A percentile compares a stretch with the other conserved stretches of the same genome.
Evolutionary conservation across 495 filamentous ascomycete species (phyloP).

Genomic region (Annulohypoxylon bovei): DNA sequence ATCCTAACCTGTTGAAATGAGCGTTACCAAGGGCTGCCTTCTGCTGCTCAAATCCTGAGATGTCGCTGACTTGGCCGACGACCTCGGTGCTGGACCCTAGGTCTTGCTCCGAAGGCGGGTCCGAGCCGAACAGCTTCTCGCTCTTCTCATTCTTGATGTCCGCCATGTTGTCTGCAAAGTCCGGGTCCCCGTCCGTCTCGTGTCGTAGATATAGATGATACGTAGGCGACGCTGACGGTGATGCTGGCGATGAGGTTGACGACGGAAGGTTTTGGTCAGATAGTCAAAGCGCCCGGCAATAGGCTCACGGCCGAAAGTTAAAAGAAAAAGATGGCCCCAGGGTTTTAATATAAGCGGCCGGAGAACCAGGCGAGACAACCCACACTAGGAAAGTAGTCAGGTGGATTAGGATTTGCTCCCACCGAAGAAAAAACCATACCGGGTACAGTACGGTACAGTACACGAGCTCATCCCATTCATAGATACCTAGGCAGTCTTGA

Average conservation of each 20-base stretch:
- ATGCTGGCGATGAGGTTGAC: constrained; percentile 19
- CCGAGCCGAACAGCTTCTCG: constrained; percentile 33
- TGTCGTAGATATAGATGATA: constrained; percentile 6
- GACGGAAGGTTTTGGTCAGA: constrained; percentile 23
- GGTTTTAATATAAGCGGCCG: constrained; percentile 24
- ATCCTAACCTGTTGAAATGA: constrained; percentile 57
- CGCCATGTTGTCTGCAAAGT: constrained; percentile 24
- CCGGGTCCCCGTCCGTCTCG: constrained; percentile 9
- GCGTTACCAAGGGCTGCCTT: constrained; percentile 50
- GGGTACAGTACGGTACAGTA: constrained; percentile 4
- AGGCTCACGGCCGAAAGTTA: constrained; percentile 18
- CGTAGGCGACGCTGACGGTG: neutral
- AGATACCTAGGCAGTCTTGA: neutral
- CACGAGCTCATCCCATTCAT: constrained; percentile 19
- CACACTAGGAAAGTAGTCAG: constrained; percentile 33
- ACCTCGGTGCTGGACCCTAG: constrained; percentile 37
- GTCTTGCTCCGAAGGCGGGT: constrained; percentile 14
- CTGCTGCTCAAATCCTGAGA: constrained; percentile 50
- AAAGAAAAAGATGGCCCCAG: constrained; percentile 12
- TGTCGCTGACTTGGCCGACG: constrained; percentile 44
- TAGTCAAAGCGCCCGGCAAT: constrained; percentile 15
- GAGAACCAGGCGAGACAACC: constrained; percentile 10
- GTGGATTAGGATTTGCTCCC: constrained; percentile 30
- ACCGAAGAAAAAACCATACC: constrained; percentile 35
- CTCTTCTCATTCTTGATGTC: constrained; percentile 41